Base-by-base conservation (phyloP, 1,284 basidiomycete genomes). In the Inonotus hispidus region DNA sequence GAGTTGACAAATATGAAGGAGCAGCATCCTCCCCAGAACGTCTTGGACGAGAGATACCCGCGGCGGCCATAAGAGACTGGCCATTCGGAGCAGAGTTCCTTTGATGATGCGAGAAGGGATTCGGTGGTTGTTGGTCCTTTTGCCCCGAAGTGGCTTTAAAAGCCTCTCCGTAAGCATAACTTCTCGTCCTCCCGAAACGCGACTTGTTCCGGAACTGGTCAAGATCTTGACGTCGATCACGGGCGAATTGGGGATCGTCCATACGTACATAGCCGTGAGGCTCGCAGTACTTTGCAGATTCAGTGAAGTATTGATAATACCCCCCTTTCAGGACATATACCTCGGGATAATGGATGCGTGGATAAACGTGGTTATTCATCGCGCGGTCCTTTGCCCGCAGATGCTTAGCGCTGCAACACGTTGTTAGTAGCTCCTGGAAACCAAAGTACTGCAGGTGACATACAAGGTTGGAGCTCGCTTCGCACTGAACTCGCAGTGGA, bases 401-500 rank as follows among this genome's bases (percentile, higher is more conserved):
- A 69, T 95, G 88, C 72, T 96, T 93, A 16, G 97, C 95, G 70
- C 93, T 95, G 65, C 59, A 32, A 53, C 46, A 14, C 64, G 16
- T 8, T 46, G 38, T 39, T 43, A 39, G 25, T 21, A 23, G 50
- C 7, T 25, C 3, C 14, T 50, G 35, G 37, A 10, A 47, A 19
- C 41, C 27, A 46, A 35, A n/a, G 32, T 25, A 27, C 50, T 14
- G 45, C 32, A 32, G 8, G 8, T 19, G 2, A 78, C 88, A 75
- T 71, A 95, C 94, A 97, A 93, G 10, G 95, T 95, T 1, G 96
- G 96, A 1, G 95, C 97, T 55, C 96, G 84, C 75, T 97, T 97
- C 43, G 84, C 88, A 69, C 92, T 95, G 71, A 98, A 98, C 76
- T 99, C 96, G 80, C 96, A 99, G 73, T 99, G 96, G 79, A 99